phyloP scores from a whole-genome alignment of 768 basidiomycete genomes.

The Tylopilus felleus region DNA sequence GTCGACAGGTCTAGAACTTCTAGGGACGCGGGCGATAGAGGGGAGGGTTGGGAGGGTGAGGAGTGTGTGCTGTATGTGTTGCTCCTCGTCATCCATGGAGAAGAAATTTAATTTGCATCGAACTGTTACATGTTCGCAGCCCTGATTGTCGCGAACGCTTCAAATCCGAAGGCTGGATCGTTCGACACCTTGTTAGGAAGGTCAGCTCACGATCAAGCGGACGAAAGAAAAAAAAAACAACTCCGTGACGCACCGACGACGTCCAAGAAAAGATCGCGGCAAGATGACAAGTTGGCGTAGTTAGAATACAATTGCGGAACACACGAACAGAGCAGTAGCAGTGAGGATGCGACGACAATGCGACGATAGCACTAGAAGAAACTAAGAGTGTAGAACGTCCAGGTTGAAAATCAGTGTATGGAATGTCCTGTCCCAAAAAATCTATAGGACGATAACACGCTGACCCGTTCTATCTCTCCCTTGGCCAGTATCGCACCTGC shows the following conservation, averaged over 20 bases:
- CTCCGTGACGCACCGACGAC: constrained; percentile 19
- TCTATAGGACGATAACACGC: constrained; percentile 7
- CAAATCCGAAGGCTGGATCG: constrained; percentile 9
- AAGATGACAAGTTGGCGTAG: constrained; percentile 7
- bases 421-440: constrained; percentile 13
- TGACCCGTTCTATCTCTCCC: constrained; percentile 17
- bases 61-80: not conserved
- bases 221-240: constrained; percentile 6
- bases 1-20: constrained; percentile 11
- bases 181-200: constrained; percentile 18
- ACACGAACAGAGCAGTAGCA: constrained; percentile 6
- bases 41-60: not conserved
- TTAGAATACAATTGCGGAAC: constrained; percentile 19
- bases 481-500: constrained; percentile 28
- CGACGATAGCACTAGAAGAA: constrained; percentile 8
- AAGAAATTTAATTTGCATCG: not conserved
- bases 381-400: not conserved
- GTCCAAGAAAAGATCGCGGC: constrained; percentile 7
- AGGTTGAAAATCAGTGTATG: constrained; percentile 5
- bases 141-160: constrained; percentile 15
- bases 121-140: not conserved
- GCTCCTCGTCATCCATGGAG: constrained; percentile 10
- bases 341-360: constrained; percentile 11
- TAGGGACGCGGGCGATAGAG: constrained; percentile 5
- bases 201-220: constrained; percentile 4